Evolutionary conservation across 164 flowering plant genomes (phyloP).

Genomic region (Vitis labrusca): DNA sequence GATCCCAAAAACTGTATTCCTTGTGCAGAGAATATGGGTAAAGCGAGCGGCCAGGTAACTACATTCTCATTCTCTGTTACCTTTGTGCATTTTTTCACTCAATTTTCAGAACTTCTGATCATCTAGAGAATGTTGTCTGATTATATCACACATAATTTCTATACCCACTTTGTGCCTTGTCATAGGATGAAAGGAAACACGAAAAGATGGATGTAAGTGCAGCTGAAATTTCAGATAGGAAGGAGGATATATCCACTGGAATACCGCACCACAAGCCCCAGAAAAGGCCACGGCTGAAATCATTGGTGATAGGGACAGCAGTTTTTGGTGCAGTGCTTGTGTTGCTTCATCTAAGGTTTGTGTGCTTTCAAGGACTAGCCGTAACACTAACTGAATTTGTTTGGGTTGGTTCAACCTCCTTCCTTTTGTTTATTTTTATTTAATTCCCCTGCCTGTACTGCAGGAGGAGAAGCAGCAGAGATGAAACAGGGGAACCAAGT

Average conservation of each 20-base stretch:
- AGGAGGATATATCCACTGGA: background rate
- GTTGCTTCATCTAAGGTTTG: conserved; percentile 47
- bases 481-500: conserved; percentile 9
- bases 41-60: conserved; percentile 10
- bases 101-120: background rate
- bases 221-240: conserved; percentile 8
- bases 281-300: conserved; percentile 26
- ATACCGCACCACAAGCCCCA: conserved; percentile 10
- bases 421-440: background rate
- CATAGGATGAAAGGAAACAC: conserved; percentile 16
- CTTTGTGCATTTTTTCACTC: background rate
- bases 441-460: conserved; percentile 6
- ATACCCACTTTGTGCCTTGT: background rate
- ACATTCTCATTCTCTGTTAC: background rate
- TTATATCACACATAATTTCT: background rate
- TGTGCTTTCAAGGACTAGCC: background rate
- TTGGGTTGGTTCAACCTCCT: background rate
- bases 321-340: conserved; percentile 38
- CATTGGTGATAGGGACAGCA: conserved; percentile 46
- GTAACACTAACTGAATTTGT: background rate
- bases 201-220: background rate
- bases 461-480: conserved; percentile 15
- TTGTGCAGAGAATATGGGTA: conserved; percentile 5
- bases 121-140: too few relatives aligned
- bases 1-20: background rate